These are phyloP conservation scores for Herpetomonas samuelpessoai DNA, from an alignment of 208 protist species.

Conservation along the genomic window DNA sequence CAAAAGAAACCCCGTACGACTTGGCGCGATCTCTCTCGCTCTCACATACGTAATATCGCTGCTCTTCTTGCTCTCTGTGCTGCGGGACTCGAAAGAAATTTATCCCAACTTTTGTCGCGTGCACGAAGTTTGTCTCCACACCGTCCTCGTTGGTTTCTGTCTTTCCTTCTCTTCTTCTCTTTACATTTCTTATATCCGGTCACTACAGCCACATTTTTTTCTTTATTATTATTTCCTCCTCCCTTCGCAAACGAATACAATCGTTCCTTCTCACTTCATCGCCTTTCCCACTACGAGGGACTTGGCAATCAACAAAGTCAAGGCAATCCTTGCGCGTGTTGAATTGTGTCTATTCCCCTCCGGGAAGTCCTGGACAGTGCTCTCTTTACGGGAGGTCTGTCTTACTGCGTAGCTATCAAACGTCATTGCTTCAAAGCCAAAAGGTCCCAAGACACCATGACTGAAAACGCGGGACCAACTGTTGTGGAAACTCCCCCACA, in stretches of 20 bases:
- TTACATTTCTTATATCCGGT: not conserved
- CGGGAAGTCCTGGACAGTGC: no score
- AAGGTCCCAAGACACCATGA: no score
- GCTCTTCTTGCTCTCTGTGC: no score
- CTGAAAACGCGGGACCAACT: not conserved
- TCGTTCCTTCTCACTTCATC: no score
- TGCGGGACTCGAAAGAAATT: not conserved
- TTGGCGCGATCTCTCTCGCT: no score
- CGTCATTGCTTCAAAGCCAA: no score
- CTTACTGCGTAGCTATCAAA: no score
- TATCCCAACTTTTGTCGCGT: not conserved
- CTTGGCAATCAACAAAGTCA: not conserved
- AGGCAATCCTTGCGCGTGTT: not conserved
- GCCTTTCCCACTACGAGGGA: no score
- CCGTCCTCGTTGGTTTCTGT: not conserved
- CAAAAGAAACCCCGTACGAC: no score
- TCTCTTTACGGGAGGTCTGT: no score
- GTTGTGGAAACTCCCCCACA: not conserved
- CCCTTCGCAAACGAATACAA: not conserved
- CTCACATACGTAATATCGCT: no score
- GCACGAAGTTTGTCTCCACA: not conserved
- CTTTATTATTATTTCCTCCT: not conserved
- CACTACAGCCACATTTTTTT: not conserved
- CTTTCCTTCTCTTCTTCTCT: conserved; percentile 7
- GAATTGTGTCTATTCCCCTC: no score